phyloP scores from a whole-genome alignment of 1,284 basidiomycete genomes.

The Veloboletus limbatus region DNA sequence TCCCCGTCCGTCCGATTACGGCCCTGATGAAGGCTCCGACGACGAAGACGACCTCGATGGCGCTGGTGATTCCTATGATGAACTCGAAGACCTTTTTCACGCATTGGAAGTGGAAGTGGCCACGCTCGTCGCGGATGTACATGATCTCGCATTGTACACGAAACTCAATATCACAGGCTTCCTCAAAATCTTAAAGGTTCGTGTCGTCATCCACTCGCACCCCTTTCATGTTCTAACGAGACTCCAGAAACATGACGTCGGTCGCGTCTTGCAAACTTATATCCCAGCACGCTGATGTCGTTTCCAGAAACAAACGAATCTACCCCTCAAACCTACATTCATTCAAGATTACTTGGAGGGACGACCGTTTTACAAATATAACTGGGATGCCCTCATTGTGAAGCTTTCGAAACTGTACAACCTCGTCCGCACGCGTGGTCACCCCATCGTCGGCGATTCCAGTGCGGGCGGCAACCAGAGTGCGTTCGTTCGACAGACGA shows the following conservation, averaged over 20 bases:
- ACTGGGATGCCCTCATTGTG: conserved; percentile 92
- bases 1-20: conserved; percentile 43
- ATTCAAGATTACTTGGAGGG: conserved; percentile 92
- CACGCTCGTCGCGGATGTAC: conserved; percentile 94
- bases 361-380: conserved; percentile 95
- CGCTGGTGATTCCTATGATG: conserved; percentile 68
- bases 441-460: conserved; percentile 91
- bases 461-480: conserved; percentile 94
- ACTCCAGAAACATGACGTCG: conserved; percentile 75
- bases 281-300: conserved; percentile 9
- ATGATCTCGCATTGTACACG: conserved; percentile 93
- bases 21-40: conserved; percentile 71
- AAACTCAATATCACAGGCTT: conserved; percentile 98
- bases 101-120: conserved; percentile 94
- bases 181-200: conserved; percentile 95
- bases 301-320: conserved; percentile 75
- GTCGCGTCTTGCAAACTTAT: conserved; percentile 19
- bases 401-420: conserved; percentile 96
- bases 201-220: conserved; percentile 5
- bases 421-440: conserved; percentile 91
- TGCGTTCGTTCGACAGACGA: conserved; percentile 96
- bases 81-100: conserved; percentile 86
- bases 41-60: conserved; percentile 60
- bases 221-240: conserved; percentile 3
- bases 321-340: conserved; percentile 66